A percentile compares a stretch with the other conserved stretches of the same genome.
Evolutionary conservation across 192 early-diverging fungal species (phyloP).

Genomic region (Fimicolochytrium jonesii): DNA sequence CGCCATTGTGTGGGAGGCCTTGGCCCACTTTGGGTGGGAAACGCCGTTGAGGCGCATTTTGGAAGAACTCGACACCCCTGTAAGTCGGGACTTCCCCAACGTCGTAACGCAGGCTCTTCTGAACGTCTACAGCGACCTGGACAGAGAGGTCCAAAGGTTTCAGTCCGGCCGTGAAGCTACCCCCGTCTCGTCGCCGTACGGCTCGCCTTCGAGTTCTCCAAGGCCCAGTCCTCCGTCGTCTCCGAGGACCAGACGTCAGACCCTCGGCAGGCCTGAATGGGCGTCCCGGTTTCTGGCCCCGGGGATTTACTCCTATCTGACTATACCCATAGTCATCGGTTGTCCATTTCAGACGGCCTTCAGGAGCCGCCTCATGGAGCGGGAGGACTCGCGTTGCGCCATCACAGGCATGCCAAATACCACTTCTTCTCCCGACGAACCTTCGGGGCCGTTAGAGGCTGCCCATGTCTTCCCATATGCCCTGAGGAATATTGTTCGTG

Average conservation of each 20-base stretch:
- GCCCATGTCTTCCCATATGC: constrained; percentile 3
- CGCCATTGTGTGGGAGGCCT: background rate
- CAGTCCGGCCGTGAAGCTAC: background rate
- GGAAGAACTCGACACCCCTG: background rate
- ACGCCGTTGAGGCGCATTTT: background rate
- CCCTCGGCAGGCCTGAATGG: no score
- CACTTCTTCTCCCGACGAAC: background rate
- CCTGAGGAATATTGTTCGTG: background rate
- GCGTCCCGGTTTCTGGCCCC: no score
- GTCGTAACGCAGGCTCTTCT: background rate
- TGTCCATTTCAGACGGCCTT: no score
- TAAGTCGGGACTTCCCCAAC: background rate
- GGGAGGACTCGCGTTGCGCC: background rate
- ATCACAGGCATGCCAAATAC: background rate
- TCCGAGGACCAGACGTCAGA: no score
- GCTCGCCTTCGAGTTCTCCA: background rate
- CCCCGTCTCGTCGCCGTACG: background rate
- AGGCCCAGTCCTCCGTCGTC: no score
- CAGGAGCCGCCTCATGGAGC: no score
- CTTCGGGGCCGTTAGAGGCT: background rate
- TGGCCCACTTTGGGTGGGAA: background rate
- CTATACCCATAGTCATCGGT: no score
- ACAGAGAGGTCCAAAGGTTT: constrained; percentile 1
- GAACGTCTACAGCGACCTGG: background rate
- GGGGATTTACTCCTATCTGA: no score